These are phyloP conservation scores for Diversispora epigaea DNA, from an alignment of 192 early-diverging fungal genomes.

Conservation along the genomic window DNA sequence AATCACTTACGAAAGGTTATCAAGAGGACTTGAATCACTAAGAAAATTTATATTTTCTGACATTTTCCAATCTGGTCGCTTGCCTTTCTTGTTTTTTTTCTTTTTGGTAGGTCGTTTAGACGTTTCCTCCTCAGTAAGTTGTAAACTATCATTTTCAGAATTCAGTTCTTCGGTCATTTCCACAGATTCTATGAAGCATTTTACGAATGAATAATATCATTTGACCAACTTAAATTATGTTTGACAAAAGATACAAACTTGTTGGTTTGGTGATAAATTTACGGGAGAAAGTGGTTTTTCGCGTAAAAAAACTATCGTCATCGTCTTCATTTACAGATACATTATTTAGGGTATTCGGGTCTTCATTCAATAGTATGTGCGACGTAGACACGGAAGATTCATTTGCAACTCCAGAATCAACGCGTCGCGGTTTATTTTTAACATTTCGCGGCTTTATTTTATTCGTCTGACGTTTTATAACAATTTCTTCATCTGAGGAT, in stretches of 20 bases:
- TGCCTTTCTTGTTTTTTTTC: not conserved
- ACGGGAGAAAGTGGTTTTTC: slow-evolving; percentile 7
- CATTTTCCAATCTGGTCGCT: not conserved
- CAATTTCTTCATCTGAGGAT: slow-evolving; percentile 24
- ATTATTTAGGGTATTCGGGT: not conserved
- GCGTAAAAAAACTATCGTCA: slow-evolving; percentile 13
- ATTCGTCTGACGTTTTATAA: not conserved
- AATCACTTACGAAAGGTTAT: slow-evolving; percentile 19
- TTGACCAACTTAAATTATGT: not conserved
- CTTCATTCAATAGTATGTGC: not conserved
- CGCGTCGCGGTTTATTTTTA: slow-evolving; percentile 15
- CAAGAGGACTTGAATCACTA: not conserved
- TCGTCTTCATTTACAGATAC: slow-evolving; percentile 5
- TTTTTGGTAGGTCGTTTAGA: not conserved
- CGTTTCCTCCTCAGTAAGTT: not conserved
- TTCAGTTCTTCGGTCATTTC: not conserved
- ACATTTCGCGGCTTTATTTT: slow-evolving; percentile 22
- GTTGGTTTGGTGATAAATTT: not conserved
- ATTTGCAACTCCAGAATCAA: not conserved
- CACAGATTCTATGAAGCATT: not conserved
- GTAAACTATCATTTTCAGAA: not conserved
- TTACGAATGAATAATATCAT: not conserved
- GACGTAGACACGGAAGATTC: not conserved
- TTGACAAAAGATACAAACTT: not conserved
- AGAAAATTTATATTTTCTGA: not conserved